Evolutionary conservation across 495 filamentous ascomycete species (phyloP), one percentile per base, ranked within the genome.

Genomic region (Neurospora sp.): DNA sequence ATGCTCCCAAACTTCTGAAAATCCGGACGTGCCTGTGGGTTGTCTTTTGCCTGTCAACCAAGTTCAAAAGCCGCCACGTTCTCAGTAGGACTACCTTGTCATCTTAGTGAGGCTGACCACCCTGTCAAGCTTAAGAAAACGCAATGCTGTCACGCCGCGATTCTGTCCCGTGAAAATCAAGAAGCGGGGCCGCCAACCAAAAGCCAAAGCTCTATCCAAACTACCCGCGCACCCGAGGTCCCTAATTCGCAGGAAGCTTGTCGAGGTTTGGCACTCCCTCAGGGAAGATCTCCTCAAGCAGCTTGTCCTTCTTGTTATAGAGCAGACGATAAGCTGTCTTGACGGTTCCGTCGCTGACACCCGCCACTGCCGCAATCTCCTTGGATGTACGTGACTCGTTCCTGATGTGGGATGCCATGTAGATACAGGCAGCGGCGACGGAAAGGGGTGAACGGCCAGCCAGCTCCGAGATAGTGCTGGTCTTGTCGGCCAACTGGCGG

Each of bases 321-420:
- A 99, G 87, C 77, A 91, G 88, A 78, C 96, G 95, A 84, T 98
- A 99, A 0, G 96, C 94, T 68, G 93, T 94, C 68, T 94, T 92
- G 74, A 99, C 97, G 1, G 96, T 99, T 68, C 94, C 94, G 76
- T 99, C 96, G 78, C 93, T 97, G 39, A 98, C 96, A 73, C 92
- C 92, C 5, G 91, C 92, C 20, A 96, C 90, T 1, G 74, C 72
- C 1, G 91, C 91, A 75, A 98, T 97, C 71, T 97, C 92, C 81
- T 95, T 96, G 48, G 94, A 89, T 7, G 87, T 85, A 79, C 91
- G 92, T n/a, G 87, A 82, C 46, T 93, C 85, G 68, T 91, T 92
- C 87, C 94, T 90, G 27, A 98, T 85, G 78, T 93, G 88, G 0
- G 92, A 93, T 9, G 93, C 90, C 89, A 97, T 94, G 85, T 96